Base-by-base conservation (phyloP, 1,139 yeast genomes). In the Taphrina sp. region DNA sequence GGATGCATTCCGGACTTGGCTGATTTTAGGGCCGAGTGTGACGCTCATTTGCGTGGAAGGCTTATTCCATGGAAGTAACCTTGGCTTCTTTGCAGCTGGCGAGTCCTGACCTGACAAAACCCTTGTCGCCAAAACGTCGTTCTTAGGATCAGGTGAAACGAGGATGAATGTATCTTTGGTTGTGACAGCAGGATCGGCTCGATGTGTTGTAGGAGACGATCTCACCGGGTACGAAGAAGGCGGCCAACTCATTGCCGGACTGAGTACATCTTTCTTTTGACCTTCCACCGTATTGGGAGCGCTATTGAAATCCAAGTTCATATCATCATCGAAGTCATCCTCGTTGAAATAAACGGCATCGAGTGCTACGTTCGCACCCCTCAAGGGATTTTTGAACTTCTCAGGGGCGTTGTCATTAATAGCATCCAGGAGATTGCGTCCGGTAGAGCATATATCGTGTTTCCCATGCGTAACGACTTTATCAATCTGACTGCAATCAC, bases 291-390 rank as follows among this genome's bases (percentile, higher is more conserved):
- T 20, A 16, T 35, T 28, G 28, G 29, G 37, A 28, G 42, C 58
- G 31, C 28, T 38, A 14, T 57, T 52, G 26, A 51, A 52, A 17
- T 57, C 52, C 17, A 51, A 26, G 8, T 46, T 35, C 16, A 57
- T 19, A 20, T 58, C 56, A 31, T 58, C 60, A 22, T 58, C 60
- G 8, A 58, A 46, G 44, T 58, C 59, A 23, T 39, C 49, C 46
- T 58, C 58, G 33, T 57, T 43, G 23, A 58, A 38, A 23, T 38
- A 37, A 19, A 58, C 52, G 12, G 41, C 49, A 19, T 26, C 35
- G 20, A 17, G 17, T 5, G 36, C 38, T 10, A 12, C 28, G 16
- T 24, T 38, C 10, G 10, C 31, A 26, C 10, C 10, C 7, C 7
- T 7, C 7, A 26, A 12, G 12, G 31, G 31, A 7, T 7, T 7